Percentiles rank a stretch among this genome's conserved stretches.
Evolutionary conservation across 139 green algal species (phyloP).

Genomic region (Cymbomonas tetramitiformis): DNA sequence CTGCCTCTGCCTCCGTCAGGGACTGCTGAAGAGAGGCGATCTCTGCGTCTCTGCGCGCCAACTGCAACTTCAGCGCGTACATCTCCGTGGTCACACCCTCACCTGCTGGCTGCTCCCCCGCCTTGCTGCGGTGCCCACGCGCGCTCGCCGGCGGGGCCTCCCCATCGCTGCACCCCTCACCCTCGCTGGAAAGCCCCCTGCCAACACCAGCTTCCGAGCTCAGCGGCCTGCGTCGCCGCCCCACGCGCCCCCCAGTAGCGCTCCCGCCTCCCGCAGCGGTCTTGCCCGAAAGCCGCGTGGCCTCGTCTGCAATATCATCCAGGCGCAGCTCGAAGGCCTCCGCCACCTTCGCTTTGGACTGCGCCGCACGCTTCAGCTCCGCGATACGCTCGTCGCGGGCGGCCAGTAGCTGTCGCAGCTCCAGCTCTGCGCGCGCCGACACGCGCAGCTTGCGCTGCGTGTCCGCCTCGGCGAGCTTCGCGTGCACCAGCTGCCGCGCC

Average conservation of each 20-base stretch:
- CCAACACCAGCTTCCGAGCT: not conserved
- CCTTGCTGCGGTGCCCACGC: not conserved
- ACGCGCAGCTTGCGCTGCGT: conserved; percentile 36
- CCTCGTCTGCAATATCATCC: no score
- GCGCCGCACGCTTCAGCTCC: conserved; percentile 32
- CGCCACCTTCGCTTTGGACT: not conserved
- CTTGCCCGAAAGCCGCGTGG: not conserved
- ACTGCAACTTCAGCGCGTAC: not conserved
- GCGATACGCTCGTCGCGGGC: conserved; percentile 38
- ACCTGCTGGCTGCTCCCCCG: not conserved
- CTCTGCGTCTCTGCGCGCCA: no score
- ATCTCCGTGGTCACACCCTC: not conserved
- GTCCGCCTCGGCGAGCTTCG: conserved; percentile 45
- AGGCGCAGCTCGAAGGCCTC: not conserved
- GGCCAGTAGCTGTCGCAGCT: conserved; percentile 35
- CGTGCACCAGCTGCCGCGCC: conserved; percentile 38
- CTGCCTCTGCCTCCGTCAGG: no score
- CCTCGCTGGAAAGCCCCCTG: not conserved
- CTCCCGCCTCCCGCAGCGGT: not conserved
- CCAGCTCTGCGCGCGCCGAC: conserved; percentile 31
- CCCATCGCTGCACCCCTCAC: not conserved
- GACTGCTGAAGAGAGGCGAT: no score
- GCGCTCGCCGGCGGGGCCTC: not conserved
- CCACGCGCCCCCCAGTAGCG: not conserved
- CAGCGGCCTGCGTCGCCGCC: not conserved